These are phyloP conservation scores for Miscanthus lutarioriparius DNA, from an alignment of 176 grass and related monocot genomes.

Conservation along the genomic window DNA sequence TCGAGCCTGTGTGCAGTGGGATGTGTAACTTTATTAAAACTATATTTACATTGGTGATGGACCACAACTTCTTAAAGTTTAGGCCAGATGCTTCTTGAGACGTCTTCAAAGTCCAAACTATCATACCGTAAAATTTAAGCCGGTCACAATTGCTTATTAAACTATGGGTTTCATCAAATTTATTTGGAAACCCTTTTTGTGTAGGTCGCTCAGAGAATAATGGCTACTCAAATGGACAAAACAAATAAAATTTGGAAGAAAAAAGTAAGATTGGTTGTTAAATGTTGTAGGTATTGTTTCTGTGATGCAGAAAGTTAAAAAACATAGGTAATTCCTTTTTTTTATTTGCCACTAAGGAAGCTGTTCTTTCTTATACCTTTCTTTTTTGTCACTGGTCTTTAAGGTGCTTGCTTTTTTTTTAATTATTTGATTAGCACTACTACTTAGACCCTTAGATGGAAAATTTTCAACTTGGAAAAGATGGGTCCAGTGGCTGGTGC, in stretches of 20 bases:
- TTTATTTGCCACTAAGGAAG: neutral
- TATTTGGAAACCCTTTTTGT: conserved; percentile 1
- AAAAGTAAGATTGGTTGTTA: conserved; percentile 9
- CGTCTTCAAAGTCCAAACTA: neutral
- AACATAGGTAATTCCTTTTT: neutral
- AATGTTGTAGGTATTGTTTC: neutral
- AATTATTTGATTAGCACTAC: neutral
- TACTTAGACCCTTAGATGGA: neutral
- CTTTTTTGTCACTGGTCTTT: neutral
- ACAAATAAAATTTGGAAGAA: neutral
- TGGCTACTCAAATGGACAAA: neutral
- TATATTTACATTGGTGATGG: conserved; percentile 12
- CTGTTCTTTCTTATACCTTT: neutral
- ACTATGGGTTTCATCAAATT: neutral
- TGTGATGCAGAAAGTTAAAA: neutral
- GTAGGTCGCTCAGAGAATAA: neutral
- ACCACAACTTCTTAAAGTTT: conserved; percentile 14
- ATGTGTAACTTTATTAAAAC: neutral
- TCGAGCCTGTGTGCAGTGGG: neutral
- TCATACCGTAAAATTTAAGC: neutral
- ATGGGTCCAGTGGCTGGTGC: neutral
- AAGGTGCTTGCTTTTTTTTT: neutral
- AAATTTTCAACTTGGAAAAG: neutral
- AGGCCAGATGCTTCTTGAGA: neutral
- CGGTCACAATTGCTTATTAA: neutral